Percentiles rank a stretch among this genome's conserved stretches.
Conservation (phyloP, 306 rosid species). For the Gastrolobium bilobum region DNA sequence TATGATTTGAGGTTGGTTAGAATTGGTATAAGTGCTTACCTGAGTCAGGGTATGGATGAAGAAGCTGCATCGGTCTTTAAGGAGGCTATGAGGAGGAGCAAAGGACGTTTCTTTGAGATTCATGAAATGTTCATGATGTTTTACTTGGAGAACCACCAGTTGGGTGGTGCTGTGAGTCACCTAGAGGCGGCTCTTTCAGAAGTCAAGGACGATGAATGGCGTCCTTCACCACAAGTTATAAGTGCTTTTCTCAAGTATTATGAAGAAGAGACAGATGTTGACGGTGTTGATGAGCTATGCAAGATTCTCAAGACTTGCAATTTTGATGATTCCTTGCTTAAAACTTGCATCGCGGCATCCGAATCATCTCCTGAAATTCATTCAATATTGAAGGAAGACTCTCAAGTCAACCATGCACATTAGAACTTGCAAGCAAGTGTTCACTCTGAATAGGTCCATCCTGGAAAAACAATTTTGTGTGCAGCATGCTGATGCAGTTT, state of each 20-base stretch:
- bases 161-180: conserved; percentile 67
- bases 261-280: conserved; percentile 67
- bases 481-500: conserved; percentile 21
- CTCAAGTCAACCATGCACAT: conserved; percentile 12
- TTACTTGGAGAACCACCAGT: conserved; percentile 57
- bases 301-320: conserved; percentile 65
- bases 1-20: conserved; percentile 69
- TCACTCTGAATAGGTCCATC: conserved; percentile 18
- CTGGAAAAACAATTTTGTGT: neutral
- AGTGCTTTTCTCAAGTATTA: conserved; percentile 71
- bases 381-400: conserved; percentile 55
- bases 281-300: conserved; percentile 66
- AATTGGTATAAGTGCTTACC: conserved; percentile 62
- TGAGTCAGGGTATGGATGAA: conserved; percentile 61
- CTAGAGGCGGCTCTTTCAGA: conserved; percentile 64
- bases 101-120: conserved; percentile 64
- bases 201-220: conserved; percentile 55
- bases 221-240: conserved; percentile 53
- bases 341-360: conserved; percentile 58
- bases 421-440: conserved; percentile 7
- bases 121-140: conserved; percentile 69
- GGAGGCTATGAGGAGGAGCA: conserved; percentile 59
- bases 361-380: conserved; percentile 51
- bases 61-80: conserved; percentile 70
- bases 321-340: conserved; percentile 62